Percentiles rank a stretch among this genome's conserved stretches.
Conservation (phyloP, 2,329 filamentous ascomycete genomes). For the Neofusicoccum ribis region DNA sequence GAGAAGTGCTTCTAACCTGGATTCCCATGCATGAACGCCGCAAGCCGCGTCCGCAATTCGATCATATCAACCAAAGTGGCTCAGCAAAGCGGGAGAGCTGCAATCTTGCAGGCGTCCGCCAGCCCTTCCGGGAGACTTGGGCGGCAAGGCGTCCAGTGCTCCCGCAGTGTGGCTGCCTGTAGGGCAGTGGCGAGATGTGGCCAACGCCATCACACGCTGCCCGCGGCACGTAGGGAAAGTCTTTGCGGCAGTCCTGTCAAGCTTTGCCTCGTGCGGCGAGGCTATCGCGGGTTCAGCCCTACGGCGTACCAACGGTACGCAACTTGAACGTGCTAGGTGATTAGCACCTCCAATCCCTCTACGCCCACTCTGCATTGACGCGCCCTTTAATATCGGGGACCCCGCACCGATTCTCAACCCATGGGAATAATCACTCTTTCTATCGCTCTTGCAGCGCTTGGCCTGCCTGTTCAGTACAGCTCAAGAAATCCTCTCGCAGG, state of each 20-base stretch:
- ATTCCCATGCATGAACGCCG: slow-evolving; percentile 16
- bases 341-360: not conserved
- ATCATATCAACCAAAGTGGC: slow-evolving; percentile 15
- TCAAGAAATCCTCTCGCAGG: not conserved
- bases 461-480: not conserved
- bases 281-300: slow-evolving; percentile 8
- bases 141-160: slow-evolving; percentile 15
- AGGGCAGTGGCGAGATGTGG: not conserved
- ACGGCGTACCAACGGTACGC: not conserved
- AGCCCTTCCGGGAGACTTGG: slow-evolving; percentile 2
- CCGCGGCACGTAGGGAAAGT: not conserved
- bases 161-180: slow-evolving; percentile 1
- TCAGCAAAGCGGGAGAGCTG: slow-evolving; percentile 13
- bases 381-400: slow-evolving; percentile 15
- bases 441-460: not conserved
- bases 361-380: slow-evolving; percentile 1
- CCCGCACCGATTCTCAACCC: slow-evolving; percentile 5
- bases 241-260: not conserved
- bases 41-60: slow-evolving; percentile 12
- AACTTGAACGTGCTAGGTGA: not conserved
- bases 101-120: slow-evolving; percentile 14
- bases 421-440: not conserved
- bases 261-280: slow-evolving; percentile 7
- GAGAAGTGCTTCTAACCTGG: slow-evolving; percentile 11
- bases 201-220: slow-evolving; percentile 6